phyloP scores from a whole-genome alignment of 768 basidiomycete genomes.

The Calocybe gangraenosa region DNA sequence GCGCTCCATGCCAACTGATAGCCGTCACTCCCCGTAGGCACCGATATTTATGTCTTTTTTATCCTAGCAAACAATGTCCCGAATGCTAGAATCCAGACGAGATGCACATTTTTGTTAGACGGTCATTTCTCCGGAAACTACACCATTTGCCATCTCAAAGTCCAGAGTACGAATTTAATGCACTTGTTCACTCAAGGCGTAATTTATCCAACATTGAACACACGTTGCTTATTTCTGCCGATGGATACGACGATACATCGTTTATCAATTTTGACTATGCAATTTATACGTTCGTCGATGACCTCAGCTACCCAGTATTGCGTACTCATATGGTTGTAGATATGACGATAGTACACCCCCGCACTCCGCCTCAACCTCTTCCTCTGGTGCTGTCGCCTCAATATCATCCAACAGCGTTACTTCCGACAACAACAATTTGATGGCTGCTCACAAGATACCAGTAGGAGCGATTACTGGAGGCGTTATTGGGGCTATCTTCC shows the following conservation, averaged over 20 bases:
- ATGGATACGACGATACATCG: conserved; percentile 23
- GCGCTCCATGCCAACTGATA: neutral
- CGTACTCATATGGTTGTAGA: conserved; percentile 2
- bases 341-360: neutral
- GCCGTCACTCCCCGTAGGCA: conserved; percentile 24
- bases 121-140: conserved; percentile 18
- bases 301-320: neutral
- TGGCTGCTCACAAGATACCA: neutral
- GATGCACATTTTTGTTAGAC: conserved; percentile 30
- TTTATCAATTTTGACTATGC: conserved; percentile 40
- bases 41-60: conserved; percentile 35
- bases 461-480: conserved; percentile 13
- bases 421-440: too few species aligned
- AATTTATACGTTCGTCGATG: conserved; percentile 31
- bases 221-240: conserved; percentile 26
- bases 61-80: conserved; percentile 24
- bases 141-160: conserved; percentile 23
- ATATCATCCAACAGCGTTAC: neutral
- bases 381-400: neutral
- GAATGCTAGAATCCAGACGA: conserved; percentile 19
- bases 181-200: conserved; percentile 24
- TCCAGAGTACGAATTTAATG: conserved; percentile 24
- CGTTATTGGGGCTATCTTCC: conserved; percentile 7
- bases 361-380: neutral
- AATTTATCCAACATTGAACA: conserved; percentile 26